Conservation (phyloP, 176 grass and related monocot species). For the Triticum urartu region DNA sequence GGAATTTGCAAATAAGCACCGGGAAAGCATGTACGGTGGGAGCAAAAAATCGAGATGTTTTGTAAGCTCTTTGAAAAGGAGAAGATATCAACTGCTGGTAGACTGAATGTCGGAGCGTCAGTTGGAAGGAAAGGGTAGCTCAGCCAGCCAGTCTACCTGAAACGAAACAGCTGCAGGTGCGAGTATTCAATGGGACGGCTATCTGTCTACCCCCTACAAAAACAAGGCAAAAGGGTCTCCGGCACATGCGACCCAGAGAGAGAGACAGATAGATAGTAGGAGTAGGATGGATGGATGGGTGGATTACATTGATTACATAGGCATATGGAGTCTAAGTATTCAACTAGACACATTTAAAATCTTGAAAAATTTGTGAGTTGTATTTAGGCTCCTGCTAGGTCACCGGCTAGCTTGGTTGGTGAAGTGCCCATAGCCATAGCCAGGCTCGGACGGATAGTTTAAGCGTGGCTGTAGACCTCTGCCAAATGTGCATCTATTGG, state of each 20-base stretch:
- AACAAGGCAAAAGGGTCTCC: conserved; percentile 32
- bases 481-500: conserved; percentile 10
- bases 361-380: neutral
- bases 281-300: no score
- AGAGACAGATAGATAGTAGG: conserved; percentile 26
- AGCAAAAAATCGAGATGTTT: neutral
- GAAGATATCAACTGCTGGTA: neutral
- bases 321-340: neutral
- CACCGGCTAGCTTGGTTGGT: no score
- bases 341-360: no score
- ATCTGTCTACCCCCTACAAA: neutral
- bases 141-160: neutral
- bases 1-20: neutral
- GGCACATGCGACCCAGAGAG: conserved; percentile 34
- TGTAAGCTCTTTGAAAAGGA: neutral
- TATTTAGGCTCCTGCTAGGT: no score
- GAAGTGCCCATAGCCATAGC: neutral
- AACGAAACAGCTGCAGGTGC: conserved; percentile 32
- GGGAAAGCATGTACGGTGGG: neutral
- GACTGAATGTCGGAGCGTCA: conserved; percentile 25
- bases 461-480: neutral
- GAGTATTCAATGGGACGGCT: conserved; percentile 41
- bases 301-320: conserved; percentile 14
- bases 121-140: conserved; percentile 28
- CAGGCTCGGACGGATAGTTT: neutral